phyloP scores from a whole-genome alignment of 2,329 filamentous ascomycete species.

The Diaporthe sp. region DNA sequence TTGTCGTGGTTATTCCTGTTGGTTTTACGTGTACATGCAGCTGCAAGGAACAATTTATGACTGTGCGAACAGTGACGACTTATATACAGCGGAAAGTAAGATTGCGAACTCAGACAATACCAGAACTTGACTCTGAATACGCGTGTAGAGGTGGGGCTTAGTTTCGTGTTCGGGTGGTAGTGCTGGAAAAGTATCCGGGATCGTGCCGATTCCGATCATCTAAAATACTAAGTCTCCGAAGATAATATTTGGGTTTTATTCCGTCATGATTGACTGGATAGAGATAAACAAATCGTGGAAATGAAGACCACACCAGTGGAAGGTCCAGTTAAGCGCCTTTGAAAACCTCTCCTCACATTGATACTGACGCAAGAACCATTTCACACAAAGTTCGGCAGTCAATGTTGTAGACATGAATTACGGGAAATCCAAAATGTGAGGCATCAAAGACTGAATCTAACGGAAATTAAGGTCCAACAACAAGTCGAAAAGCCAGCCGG shows the following conservation, averaged over 20 bases:
- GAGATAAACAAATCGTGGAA: not conserved
- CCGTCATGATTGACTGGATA: not conserved
- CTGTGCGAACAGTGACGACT: not conserved
- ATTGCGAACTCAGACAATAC: not conserved
- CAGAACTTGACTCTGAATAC: not conserved
- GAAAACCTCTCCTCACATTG: not conserved
- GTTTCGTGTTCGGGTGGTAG: not conserved
- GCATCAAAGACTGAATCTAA: not conserved
- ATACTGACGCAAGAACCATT: not conserved
- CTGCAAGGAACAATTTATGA: not conserved
- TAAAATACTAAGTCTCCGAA: not conserved
- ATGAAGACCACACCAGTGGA: not conserved
- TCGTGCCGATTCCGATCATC: not conserved
- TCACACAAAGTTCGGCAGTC: not conserved
- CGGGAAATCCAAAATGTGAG: not conserved
- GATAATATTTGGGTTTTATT: not conserved
- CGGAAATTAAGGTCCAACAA: not conserved
- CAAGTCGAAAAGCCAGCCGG: not conserved
- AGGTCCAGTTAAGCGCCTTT: not conserved
- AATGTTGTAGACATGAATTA: not conserved
- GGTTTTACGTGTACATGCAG: not conserved
- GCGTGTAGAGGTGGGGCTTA: not conserved
- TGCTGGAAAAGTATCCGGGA: not conserved
- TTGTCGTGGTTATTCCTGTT: conserved; percentile 1
- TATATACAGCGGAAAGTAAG: not conserved